phyloP scores from a whole-genome alignment of 2,329 filamentous ascomycete genomes.

The Fusarium subglutinans region DNA sequence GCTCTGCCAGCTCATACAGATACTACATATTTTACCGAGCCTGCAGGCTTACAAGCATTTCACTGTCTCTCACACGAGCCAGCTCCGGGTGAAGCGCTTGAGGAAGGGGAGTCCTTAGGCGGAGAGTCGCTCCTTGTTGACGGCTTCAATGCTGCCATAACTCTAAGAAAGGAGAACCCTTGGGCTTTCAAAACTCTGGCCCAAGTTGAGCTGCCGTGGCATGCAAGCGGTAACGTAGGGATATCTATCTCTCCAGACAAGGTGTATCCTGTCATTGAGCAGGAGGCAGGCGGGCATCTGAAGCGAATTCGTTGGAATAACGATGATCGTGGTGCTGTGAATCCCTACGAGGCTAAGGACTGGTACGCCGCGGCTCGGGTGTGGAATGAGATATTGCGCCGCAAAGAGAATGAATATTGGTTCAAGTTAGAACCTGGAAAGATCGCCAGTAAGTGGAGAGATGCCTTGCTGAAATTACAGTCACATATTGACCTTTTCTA shows the following conservation, averaged over 20 bases:
- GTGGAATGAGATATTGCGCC: conserved; percentile 76
- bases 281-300: conserved; percentile 54
- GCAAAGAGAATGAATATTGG: conserved; percentile 76
- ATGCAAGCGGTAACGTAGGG: conserved; percentile 89
- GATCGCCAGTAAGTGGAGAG: conserved; percentile 70
- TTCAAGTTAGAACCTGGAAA: conserved; percentile 82
- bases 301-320: conserved; percentile 90
- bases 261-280: conserved; percentile 76
- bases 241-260: conserved; percentile 79
- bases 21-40: conserved; percentile 95
- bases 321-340: conserved; percentile 79
- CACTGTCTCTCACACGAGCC: conserved; percentile 81
- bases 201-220: conserved; percentile 71
- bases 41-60: conserved; percentile 89
- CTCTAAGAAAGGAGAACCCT: conserved; percentile 64
- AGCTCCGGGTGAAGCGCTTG: conserved; percentile 40
- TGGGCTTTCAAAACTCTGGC: conserved; percentile 67
- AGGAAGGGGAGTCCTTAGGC: conserved; percentile 58
- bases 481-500: conserved; percentile 46
- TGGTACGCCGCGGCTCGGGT: conserved; percentile 87
- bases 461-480: not conserved
- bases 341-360: conserved; percentile 47
- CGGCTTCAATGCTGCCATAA: conserved; percentile 77
- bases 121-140: conserved; percentile 87
- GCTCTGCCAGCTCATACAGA: conserved; percentile 89